Percentiles rank a stretch among this genome's conserved stretches.
phyloP scores from a whole-genome alignment of 352 stramenopile genomes.

The Pythium sp. region DNA sequence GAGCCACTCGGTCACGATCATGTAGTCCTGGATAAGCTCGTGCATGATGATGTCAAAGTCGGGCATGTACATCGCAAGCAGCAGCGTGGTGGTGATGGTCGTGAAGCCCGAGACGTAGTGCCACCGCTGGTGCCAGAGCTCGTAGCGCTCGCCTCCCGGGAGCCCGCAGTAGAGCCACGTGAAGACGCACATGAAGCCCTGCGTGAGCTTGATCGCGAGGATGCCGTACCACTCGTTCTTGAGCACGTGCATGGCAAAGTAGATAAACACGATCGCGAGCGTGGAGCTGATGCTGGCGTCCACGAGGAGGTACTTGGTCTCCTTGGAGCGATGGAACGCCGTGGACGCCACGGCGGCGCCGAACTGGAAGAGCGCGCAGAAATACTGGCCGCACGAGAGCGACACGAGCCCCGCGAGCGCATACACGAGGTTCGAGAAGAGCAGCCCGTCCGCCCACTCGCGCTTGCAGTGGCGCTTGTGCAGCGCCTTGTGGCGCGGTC shows the following conservation, averaged over 20 bases:
- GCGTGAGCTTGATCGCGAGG: constrained; percentile 56
- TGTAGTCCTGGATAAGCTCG: constrained; percentile 64
- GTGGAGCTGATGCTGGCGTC: constrained; percentile 78
- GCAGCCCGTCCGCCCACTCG: constrained; percentile 73
- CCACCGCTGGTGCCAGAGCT: constrained; percentile 79
- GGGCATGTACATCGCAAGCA: constrained; percentile 72
- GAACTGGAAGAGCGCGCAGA: constrained; percentile 70
- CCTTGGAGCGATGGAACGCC: constrained; percentile 80
- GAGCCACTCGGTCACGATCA: constrained; percentile 46
- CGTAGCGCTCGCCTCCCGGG: constrained; percentile 67
- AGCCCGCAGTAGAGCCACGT: constrained; percentile 83
- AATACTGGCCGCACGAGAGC: constrained; percentile 67
- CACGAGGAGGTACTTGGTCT: constrained; percentile 78
- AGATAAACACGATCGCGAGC: constrained; percentile 67
- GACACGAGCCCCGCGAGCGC: constrained; percentile 65
- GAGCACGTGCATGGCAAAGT: constrained; percentile 59
- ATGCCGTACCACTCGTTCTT: constrained; percentile 79
- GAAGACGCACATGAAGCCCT: constrained; percentile 59
- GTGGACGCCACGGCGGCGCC: constrained; percentile 65
- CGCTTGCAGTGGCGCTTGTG: constrained; percentile 30
- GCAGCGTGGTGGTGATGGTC: constrained; percentile 71
- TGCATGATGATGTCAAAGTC: constrained; percentile 80
- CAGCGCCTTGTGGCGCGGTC: constrained; percentile 32
- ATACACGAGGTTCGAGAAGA: constrained; percentile 84
- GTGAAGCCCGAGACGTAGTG: constrained; percentile 80